Base-by-base conservation (phyloP, 805 yeast genomes). In the Candida alai region DNA sequence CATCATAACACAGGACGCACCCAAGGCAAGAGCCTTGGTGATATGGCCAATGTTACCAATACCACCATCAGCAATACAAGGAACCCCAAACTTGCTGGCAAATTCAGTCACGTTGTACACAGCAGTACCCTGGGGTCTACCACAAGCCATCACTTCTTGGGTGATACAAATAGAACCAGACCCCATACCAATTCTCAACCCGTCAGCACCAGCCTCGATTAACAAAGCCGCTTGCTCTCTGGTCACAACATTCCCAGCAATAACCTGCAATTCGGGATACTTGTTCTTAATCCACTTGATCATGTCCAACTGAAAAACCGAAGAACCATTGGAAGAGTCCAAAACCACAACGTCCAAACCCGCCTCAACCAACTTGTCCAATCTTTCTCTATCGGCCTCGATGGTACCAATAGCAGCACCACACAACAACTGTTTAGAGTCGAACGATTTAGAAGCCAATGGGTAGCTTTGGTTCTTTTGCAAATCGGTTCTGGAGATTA, bases 111-210 rank as follows among this genome's bases (percentile, higher is more conserved):
- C 98, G 48, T 79, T 82, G 75, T 78, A 89, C 36, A 93, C 97
- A 42, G 98, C 98, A 48, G 97, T 88, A 70, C 97, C 98, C 74
- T 93, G 98, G 42, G 98, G 98, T 76, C 98, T 88, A 70, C 98
- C 98, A 70, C 96, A 95, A 34, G 98, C 98, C 98, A 93, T 93
- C 41, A 93, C 98, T 72, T 93, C 98, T 73, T 93, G 98, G 35
- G 98, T 93, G 61, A 93, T 93, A 77, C 98, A 93, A 62, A 94
- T 94, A 43, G 97, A 87, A 56, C 98, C 98, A 21, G 97, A 86
- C 60, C 98, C 98, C 98, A 93, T 93, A 71, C 98, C 98, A 51
- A 93, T 90, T 77, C 97, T 87, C 55, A 93, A 74, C 62, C 89
- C 97, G 63, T 93, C 98, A 35, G 95, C 96, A 68, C 98, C 98